Percentiles rank a stretch among this genome's conserved stretches.
Evolutionary conservation across 2,329 filamentous ascomycete species (phyloP).

Genomic region (Ceratocystis diversiconidia): DNA sequence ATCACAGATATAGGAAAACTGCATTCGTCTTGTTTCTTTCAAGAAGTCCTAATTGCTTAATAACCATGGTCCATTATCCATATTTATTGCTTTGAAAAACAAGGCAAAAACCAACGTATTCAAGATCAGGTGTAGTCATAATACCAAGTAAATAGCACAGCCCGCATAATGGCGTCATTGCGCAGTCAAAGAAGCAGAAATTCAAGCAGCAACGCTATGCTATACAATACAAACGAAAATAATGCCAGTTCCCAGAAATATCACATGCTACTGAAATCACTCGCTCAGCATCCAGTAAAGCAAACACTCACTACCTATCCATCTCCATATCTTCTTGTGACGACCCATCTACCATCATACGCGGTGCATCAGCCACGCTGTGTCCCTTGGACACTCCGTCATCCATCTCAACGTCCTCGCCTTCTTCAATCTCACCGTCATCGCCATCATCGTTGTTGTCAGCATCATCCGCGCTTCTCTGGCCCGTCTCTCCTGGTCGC

Average conservation of each 20-base stretch:
- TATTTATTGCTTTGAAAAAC: background rate
- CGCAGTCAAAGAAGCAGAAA: background rate
- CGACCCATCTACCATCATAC: conserved; percentile 37
- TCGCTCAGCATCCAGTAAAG: background rate
- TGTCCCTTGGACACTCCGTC: conserved; percentile 27
- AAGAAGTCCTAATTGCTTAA: background rate
- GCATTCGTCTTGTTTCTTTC: background rate
- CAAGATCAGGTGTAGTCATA: background rate
- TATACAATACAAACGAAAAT: background rate
- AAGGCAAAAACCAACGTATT: background rate
- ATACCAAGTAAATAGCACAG: background rate
- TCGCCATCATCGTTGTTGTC: conserved; percentile 43
- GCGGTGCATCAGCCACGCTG: conserved; percentile 26
- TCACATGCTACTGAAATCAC: background rate
- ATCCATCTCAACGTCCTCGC: conserved; percentile 46
- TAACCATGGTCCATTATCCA: background rate
- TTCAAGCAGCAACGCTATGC: background rate
- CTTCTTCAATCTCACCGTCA: conserved; percentile 29
- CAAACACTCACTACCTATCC: conserved; percentile 25
- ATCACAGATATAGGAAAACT: background rate
- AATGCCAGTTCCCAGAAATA: background rate
- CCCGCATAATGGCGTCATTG: background rate
- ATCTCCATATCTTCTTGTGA: conserved; percentile 52
- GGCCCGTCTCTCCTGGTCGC: conserved; percentile 56
- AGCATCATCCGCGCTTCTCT: conserved; percentile 64